phyloP scores from a whole-genome alignment of 2,329 filamentous ascomycete genomes.

The Thermothelomyces thermophilus region DNA sequence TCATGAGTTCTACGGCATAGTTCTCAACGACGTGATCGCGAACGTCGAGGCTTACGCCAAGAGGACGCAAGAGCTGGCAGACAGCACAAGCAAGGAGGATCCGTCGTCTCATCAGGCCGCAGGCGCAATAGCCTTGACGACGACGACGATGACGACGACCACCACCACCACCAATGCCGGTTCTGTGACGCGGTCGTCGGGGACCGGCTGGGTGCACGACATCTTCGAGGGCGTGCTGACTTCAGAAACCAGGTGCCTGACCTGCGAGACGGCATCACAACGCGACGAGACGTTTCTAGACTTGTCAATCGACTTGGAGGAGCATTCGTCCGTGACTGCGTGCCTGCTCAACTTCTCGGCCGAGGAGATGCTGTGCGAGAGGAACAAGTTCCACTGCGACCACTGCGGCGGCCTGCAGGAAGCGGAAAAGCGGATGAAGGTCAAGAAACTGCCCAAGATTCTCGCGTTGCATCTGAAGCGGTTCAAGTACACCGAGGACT shows the following conservation, averaged over 20 bases:
- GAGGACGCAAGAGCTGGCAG: conserved; percentile 48
- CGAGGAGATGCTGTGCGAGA: conserved; percentile 96
- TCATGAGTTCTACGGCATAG: conserved; percentile 89
- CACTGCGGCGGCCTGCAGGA: conserved; percentile 94
- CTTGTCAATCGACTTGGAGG: conserved; percentile 88
- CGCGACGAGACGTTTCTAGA: conserved; percentile 94
- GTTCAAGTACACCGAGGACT: conserved; percentile 97
- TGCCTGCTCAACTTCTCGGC: conserved; percentile 94
- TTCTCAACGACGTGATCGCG: conserved; percentile 92
- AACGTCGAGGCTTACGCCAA: conserved; percentile 87
- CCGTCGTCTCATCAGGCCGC: conserved; percentile 50
- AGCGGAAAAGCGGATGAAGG: conserved; percentile 98
- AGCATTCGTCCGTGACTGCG: conserved; percentile 93
- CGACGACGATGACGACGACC: no score
- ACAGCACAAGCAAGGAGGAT: conserved; percentile 35
- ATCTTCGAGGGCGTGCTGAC: conserved; percentile 92
- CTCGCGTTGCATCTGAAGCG: conserved; percentile 89
- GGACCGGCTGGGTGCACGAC: conserved; percentile 88
- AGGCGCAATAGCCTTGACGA: conserved; percentile 31
- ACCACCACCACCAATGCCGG: no score
- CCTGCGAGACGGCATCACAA: conserved; percentile 92
- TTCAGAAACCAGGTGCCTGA: conserved; percentile 93
- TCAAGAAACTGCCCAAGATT: conserved; percentile 87
- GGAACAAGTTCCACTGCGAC: conserved; percentile 98
- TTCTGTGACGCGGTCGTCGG: conserved; percentile 48